phyloP scores from a whole-genome alignment of 257 asterid genomes.

The Rauvolfia tetraphylla region DNA sequence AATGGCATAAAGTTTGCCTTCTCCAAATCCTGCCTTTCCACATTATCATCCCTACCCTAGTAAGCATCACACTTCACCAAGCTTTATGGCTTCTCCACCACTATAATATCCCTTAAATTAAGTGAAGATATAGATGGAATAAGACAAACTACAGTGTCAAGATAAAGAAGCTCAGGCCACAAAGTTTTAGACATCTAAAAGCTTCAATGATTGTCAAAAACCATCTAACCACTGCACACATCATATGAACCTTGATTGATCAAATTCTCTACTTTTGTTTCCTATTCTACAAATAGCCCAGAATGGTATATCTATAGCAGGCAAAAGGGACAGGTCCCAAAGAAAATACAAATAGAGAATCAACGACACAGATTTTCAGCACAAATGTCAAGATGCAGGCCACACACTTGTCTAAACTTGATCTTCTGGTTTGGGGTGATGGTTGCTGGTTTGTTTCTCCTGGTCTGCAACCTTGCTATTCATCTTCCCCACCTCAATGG shows the following conservation, averaged over 20 bases:
- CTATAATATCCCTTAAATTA: too few relatives aligned
- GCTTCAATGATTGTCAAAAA: neutral
- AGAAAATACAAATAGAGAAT: neutral
- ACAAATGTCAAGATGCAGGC: neutral
- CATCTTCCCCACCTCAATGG: slow-evolving; percentile 17
- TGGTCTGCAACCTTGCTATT: neutral
- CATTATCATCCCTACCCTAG: too few relatives aligned
- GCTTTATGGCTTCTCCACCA: too few relatives aligned
- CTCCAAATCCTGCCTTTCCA: too few relatives aligned
- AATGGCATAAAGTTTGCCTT: too few relatives aligned
- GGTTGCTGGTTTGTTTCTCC: neutral
- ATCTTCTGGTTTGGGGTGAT: neutral
- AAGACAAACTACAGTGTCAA: too few relatives aligned
- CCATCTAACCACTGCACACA: neutral
- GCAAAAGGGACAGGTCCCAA: neutral
- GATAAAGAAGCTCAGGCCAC: neutral
- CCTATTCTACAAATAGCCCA: neutral
- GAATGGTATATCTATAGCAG: neutral
- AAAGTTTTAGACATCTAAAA: neutral
- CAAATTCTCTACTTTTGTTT: neutral
- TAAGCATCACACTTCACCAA: too few relatives aligned
- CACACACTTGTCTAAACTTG: neutral
- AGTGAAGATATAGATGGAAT: too few relatives aligned
- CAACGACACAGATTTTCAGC: neutral
- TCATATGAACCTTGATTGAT: neutral